These are phyloP conservation scores for Bipolaris oryzae DNA, from an alignment of 2,329 filamentous ascomycete species.

Conservation along the genomic window DNA sequence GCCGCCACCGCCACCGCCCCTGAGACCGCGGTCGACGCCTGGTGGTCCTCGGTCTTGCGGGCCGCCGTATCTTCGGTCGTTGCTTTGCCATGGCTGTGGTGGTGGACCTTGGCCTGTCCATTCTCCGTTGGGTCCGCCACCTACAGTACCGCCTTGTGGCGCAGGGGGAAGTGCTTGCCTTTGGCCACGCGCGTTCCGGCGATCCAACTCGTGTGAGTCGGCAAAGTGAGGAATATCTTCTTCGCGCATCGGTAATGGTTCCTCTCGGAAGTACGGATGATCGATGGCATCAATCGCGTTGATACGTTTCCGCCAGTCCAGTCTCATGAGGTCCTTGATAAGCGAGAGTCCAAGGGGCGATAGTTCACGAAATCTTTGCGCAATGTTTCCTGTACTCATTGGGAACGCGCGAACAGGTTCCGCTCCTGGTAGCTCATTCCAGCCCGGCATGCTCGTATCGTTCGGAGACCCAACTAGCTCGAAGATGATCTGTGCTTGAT, in stretches of 20 bases:
- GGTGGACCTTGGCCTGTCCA: constrained; percentile 58
- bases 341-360: constrained; percentile 77
- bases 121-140: constrained; percentile 68
- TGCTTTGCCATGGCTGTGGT: constrained; percentile 43
- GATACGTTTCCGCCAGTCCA: constrained; percentile 87
- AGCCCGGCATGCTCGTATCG: constrained; percentile 91
- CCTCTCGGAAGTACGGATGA: constrained; percentile 85
- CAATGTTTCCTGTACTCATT: constrained; percentile 68
- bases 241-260: constrained; percentile 78
- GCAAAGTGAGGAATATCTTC: constrained; percentile 90
- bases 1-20: constrained; percentile 32
- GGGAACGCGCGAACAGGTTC: constrained; percentile 72
- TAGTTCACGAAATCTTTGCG: constrained; percentile 75
- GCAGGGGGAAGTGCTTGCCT: constrained; percentile 85
- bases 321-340: constrained; percentile 78
- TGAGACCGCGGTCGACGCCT: constrained; percentile 40
- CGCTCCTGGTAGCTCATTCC: constrained; percentile 80
- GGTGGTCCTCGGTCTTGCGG: constrained; percentile 50
- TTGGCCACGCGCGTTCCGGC: constrained; percentile 86
- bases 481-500: constrained; percentile 94
- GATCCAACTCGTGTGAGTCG: constrained; percentile 95
- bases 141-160: constrained; percentile 88
- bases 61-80: constrained; percentile 40
- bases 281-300: constrained; percentile 94
- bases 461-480: constrained; percentile 88